Evolutionary conservation across 129 eudicot species (phyloP).

Genomic region (Apium graveolens): DNA sequence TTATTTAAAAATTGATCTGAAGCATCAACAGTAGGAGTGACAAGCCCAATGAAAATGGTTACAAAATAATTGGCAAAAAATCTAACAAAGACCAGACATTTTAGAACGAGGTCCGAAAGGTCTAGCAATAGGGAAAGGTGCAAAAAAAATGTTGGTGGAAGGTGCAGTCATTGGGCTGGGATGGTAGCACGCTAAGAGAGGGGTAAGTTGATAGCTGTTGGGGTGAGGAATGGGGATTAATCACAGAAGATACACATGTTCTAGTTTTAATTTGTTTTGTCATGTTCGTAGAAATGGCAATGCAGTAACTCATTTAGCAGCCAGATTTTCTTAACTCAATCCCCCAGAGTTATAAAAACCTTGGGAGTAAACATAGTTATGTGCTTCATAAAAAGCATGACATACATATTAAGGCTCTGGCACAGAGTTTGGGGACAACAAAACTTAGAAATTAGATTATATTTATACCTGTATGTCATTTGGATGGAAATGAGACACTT

Average conservation of each 20-base stretch:
- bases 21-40: neutral
- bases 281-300: neutral
- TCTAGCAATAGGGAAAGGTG: neutral
- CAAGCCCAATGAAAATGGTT: neutral
- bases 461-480: too few species aligned
- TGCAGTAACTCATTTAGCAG: neutral
- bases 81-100: neutral
- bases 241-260: neutral
- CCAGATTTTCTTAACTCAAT: neutral
- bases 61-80: neutral
- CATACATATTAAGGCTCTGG: neutral
- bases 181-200: neutral
- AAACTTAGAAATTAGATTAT: too few species aligned
- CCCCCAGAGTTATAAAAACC: neutral
- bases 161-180: neutral
- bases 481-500: neutral
- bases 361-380: too few species aligned
- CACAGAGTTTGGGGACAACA: too few species aligned
- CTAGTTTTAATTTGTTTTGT: neutral
- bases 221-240: neutral
- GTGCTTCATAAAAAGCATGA: too few species aligned
- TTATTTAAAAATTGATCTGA: neutral
- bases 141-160: neutral
- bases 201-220: neutral
- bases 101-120: neutral